phyloP scores from a whole-genome alignment of 2,329 filamentous ascomycete genomes.

The Emmonsiellopsis sp. region DNA sequence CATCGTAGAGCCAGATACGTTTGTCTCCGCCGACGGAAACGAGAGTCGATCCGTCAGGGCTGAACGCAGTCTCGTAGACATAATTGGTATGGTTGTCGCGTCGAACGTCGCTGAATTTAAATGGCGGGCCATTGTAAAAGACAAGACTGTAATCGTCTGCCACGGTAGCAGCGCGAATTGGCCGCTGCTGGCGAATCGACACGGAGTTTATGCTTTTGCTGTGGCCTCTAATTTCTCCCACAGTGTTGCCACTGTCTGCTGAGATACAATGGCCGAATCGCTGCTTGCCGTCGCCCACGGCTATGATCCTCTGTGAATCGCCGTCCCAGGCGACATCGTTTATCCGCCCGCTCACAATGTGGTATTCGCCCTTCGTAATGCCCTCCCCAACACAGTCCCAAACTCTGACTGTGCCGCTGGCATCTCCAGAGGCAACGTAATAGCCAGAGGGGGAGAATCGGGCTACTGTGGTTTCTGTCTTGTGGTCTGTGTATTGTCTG shows the following conservation, averaged over 20 bases:
- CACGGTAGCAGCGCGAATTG: slow-evolving; percentile 83
- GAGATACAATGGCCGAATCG: slow-evolving; percentile 91
- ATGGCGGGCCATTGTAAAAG: slow-evolving; percentile 88
- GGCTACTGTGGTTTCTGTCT: slow-evolving; percentile 78
- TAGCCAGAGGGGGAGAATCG: slow-evolving; percentile 91
- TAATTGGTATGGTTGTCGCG: slow-evolving; percentile 77
- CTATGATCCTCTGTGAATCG: slow-evolving; percentile 91
- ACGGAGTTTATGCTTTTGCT: slow-evolving; percentile 86
- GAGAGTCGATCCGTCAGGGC: slow-evolving; percentile 71
- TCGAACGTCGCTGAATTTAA: slow-evolving; percentile 86
- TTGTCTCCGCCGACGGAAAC: slow-evolving; percentile 90
- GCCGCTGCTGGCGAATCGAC: slow-evolving; percentile 78
- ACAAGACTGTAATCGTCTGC: slow-evolving; percentile 84
- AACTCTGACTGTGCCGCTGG: slow-evolving; percentile 72
- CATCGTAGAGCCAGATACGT: slow-evolving; percentile 89
- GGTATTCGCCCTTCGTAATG: slow-evolving; percentile 86
- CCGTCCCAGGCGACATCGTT: slow-evolving; percentile 98
- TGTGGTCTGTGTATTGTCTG: slow-evolving; percentile 90
- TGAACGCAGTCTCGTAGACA: slow-evolving; percentile 79
- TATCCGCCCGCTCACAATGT: slow-evolving; percentile 87
- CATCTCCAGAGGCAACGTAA: slow-evolving; percentile 89
- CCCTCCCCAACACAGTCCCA: slow-evolving; percentile 86
- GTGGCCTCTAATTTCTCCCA: slow-evolving; percentile 89
- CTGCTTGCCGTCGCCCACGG: slow-evolving; percentile 90
- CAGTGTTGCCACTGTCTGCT: slow-evolving; percentile 88